Conservation (phyloP, 257 asterid species). For the Agastache rugosa region DNA sequence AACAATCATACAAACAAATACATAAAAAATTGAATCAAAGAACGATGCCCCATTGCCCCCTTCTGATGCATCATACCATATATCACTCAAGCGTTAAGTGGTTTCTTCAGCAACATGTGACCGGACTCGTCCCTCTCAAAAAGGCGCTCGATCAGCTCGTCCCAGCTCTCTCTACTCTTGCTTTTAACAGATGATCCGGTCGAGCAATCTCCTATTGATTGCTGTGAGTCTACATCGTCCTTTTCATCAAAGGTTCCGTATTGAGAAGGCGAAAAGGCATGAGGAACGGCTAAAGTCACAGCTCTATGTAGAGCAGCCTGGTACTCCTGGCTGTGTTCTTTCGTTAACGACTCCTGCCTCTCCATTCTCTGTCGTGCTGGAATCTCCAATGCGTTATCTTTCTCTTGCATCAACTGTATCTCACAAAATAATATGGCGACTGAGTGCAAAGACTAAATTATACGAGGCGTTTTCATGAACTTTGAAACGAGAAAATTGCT, state of each 20-base stretch:
- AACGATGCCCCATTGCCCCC: conserved; percentile 19
- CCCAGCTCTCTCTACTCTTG: conserved; percentile 68
- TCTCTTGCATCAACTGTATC: conserved; percentile 64
- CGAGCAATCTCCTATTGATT: conserved; percentile 48
- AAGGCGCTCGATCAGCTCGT: conserved; percentile 71
- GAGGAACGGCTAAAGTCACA: conserved; percentile 69
- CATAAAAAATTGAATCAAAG: conserved; percentile 31
- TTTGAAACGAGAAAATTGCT: background rate
- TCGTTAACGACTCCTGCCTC: conserved; percentile 65
- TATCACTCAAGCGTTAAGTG: conserved; percentile 40
- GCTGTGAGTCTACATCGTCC: conserved; percentile 37
- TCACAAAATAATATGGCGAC: background rate
- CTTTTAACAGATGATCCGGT: conserved; percentile 53
- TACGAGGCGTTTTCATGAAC: background rate
- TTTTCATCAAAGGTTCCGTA: conserved; percentile 74
- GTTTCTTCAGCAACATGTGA: conserved; percentile 53
- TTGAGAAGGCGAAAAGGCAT: conserved; percentile 69
- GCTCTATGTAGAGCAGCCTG: conserved; percentile 78
- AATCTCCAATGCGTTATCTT: conserved; percentile 54
- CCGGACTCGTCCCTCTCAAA: conserved; percentile 76
- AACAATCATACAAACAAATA: conserved; percentile 22
- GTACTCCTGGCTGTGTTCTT: conserved; percentile 69
- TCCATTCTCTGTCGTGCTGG: conserved; percentile 83
- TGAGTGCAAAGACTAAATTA: background rate
- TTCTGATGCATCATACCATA: conserved; percentile 9